Percentiles rank a stretch among this genome's conserved stretches.
phyloP scores from a whole-genome alignment of 805 yeast genomes.

The Ogataea pignaliae region DNA sequence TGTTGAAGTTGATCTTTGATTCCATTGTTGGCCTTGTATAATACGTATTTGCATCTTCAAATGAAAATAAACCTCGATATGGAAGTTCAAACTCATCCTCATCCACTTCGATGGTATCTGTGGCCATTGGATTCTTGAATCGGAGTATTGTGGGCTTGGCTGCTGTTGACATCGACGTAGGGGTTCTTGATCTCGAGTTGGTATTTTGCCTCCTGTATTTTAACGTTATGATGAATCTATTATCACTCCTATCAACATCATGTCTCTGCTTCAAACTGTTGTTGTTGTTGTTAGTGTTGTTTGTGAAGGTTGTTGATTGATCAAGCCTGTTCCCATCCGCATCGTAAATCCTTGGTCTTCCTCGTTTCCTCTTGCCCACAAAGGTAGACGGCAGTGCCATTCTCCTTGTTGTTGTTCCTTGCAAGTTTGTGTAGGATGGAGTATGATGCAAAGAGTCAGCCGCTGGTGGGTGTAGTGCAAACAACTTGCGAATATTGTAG shows the following conservation, averaged over 20 bases:
- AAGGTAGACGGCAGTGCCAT: slow-evolving; percentile 7
- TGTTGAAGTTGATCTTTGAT: slow-evolving; percentile 34
- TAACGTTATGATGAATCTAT: background rate
- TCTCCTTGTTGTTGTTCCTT: slow-evolving; percentile 1
- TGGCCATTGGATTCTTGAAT: slow-evolving; percentile 8
- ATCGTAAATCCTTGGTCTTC: slow-evolving; percentile 8
- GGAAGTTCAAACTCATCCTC: slow-evolving; percentile 55
- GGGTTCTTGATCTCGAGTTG: background rate
- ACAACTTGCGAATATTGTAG: slow-evolving; percentile 3
- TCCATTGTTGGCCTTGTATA: slow-evolving; percentile 54
- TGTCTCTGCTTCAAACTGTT: too few relatives aligned
- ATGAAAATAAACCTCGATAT: slow-evolving; percentile 58
- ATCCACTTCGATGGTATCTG: slow-evolving; percentile 20
- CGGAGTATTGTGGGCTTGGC: slow-evolving; percentile 5
- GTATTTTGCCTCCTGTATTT: background rate
- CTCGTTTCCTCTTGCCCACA: slow-evolving; percentile 1
- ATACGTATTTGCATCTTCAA: slow-evolving; percentile 54
- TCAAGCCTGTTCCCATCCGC: slow-evolving; percentile 2
- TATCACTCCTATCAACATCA: background rate
- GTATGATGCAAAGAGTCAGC: background rate
- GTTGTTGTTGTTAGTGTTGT: background rate
- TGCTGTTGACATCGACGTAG: background rate
- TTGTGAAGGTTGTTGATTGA: background rate
- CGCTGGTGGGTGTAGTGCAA: slow-evolving; percentile 1
- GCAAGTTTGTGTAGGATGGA: slow-evolving; percentile 4